Percentiles rank a stretch among this genome's conserved stretches.
phyloP scores from a whole-genome alignment of 768 basidiomycete species.

The Boletus vinaceobasis region DNA sequence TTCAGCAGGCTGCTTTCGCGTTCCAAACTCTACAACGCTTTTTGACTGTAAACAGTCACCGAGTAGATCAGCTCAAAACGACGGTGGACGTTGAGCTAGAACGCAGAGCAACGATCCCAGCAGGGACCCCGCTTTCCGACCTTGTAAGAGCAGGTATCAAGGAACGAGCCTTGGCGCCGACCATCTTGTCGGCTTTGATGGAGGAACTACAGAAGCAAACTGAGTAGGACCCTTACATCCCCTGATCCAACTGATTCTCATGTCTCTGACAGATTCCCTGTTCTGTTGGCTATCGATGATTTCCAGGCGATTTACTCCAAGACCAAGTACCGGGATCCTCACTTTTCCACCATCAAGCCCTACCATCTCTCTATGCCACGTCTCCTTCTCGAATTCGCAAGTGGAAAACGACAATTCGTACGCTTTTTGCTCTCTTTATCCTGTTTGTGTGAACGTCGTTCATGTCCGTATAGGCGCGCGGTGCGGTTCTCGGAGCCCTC shows the following conservation, averaged over 20 bases:
- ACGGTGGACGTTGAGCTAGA: constrained; percentile 44
- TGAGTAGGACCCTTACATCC: constrained; percentile 39
- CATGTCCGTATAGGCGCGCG: constrained; percentile 47
- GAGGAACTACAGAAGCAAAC: constrained; percentile 61
- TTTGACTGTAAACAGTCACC: constrained; percentile 50
- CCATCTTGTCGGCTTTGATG: constrained; percentile 57
- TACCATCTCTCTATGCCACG: constrained; percentile 80
- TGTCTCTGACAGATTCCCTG: constrained; percentile 53
- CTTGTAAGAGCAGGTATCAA: constrained; percentile 59
- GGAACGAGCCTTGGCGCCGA: constrained; percentile 49
- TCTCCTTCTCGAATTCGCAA: constrained; percentile 71
- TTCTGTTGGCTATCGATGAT: constrained; percentile 84
- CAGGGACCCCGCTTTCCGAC: constrained; percentile 48
- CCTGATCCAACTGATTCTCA: background rate
- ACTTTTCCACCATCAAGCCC: constrained; percentile 62
- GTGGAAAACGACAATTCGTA: constrained; percentile 68
- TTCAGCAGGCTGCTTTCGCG: constrained; percentile 66
- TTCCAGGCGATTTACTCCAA: constrained; percentile 75
- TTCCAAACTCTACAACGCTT: constrained; percentile 63
- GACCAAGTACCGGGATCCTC: constrained; percentile 70
- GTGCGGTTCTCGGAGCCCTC: constrained; percentile 70
- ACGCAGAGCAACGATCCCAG: constrained; percentile 41
- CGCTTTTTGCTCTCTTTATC: constrained; percentile 28
- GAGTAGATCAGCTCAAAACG: constrained; percentile 43
- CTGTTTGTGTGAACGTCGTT: background rate